Percentiles rank a stretch among this genome's conserved stretches.
Conservation (phyloP, 2,329 filamentous ascomycete genomes). For the Colletotrichum australisinense region DNA sequence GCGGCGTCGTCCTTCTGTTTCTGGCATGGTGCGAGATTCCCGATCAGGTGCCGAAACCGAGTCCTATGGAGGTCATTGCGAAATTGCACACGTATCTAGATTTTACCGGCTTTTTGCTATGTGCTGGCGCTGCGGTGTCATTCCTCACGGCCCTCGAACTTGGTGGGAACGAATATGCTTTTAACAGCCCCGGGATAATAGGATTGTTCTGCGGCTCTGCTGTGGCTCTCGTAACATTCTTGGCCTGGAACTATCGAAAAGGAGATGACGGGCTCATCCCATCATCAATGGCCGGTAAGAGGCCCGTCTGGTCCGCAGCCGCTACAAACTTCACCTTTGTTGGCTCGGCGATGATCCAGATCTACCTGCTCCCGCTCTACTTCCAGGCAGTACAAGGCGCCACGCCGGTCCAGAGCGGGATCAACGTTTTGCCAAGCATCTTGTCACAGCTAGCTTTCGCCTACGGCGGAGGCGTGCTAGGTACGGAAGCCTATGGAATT, state of each 20-base stretch:
- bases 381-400: constrained; percentile 44
- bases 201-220: constrained; percentile 39
- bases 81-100: constrained; percentile 50
- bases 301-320: constrained; percentile 46
- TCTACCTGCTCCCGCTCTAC: constrained; percentile 49
- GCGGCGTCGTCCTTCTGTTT: constrained; percentile 45
- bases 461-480: constrained; percentile 38
- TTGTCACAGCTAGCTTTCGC: constrained; percentile 39
- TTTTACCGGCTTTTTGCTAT: constrained; percentile 36
- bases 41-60: constrained; percentile 44
- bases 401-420: constrained; percentile 47
- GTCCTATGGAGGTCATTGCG: constrained; percentile 45
- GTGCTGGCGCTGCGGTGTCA: constrained; percentile 46
- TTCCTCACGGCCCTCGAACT: constrained; percentile 48
- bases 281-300: constrained; percentile 34
- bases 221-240: constrained; percentile 37
- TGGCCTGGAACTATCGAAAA: constrained; percentile 39
- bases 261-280: constrained; percentile 43
- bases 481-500: constrained; percentile 35
- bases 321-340: constrained; percentile 51
- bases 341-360: constrained; percentile 30
- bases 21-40: constrained; percentile 49
- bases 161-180: constrained; percentile 44
- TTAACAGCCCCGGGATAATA: constrained; percentile 40
- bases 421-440: constrained; percentile 45